Evolutionary conservation across 805 yeast genomes (phyloP).

Genomic region (Kregervanrija pseudodelftensis): DNA sequence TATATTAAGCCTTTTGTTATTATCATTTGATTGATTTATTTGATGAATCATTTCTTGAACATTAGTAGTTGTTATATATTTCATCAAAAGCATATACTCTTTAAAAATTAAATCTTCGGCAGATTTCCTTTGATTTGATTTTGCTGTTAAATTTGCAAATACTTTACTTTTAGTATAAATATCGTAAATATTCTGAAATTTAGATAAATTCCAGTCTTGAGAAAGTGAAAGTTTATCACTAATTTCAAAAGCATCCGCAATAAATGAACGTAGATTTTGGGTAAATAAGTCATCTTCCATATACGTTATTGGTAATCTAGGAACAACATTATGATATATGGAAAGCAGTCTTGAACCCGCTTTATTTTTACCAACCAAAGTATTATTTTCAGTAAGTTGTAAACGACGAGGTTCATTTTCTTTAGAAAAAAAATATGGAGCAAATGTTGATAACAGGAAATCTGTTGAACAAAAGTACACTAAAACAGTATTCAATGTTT

Average conservation of each 20-base stretch:
- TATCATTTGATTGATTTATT: no score
- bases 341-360: constrained; percentile 27
- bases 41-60: no score
- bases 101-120: no score
- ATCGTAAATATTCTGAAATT: constrained; percentile 12
- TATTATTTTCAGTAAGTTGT: constrained; percentile 18
- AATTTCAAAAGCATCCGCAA: constrained; percentile 21
- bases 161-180: constrained; percentile 13
- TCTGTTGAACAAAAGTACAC: constrained; percentile 14
- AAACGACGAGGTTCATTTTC: constrained; percentile 11
- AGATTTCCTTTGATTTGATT: no score
- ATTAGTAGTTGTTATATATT: no score
- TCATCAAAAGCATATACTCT: no score
- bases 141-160: constrained; percentile 9
- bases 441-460: constrained; percentile 15
- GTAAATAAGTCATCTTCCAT: constrained; percentile 19
- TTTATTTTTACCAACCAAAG: constrained; percentile 23
- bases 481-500: constrained; percentile 20
- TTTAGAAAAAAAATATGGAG: constrained; percentile 15
- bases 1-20: no score
- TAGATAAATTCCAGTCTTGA: constrained; percentile 22
- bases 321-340: constrained; percentile 21
- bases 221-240: constrained; percentile 24
- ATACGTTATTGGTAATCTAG: constrained; percentile 13
- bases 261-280: constrained; percentile 17